Base-by-base conservation (phyloP, 2,329 filamentous ascomycete genomes). In the Penicillium fuscoglaucum region DNA sequence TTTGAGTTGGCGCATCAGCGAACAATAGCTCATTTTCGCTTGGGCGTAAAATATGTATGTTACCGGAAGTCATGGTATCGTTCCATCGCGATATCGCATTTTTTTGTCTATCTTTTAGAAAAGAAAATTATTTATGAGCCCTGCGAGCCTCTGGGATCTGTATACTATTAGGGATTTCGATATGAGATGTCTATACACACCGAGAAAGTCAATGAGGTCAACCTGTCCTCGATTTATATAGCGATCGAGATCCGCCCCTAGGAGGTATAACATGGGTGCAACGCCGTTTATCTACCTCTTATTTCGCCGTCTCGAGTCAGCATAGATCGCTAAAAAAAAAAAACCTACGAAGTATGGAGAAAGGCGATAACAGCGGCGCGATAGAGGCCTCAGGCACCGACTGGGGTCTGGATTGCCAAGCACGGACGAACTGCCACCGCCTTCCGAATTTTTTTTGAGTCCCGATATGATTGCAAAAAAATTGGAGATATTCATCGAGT, bases 391-490 rank as follows among this genome's bases (percentile, higher is more conserved):
- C 41, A 70, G 63, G 61, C 60, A 24, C 0, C 29, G 52, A 59
- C 49, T 50, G 40, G 55, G 61, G 55, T 61, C 50, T 58, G 46
- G 61, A 46, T 59, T 59, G 68, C 67, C 68, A 72, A 72, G 64
- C 58, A 63, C 60, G 63, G 68, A 61, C 61, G 66, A 72, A 73
- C 55, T 52, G 62, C 66, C 67, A 74, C 74, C 74, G 74, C 72
- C 69, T 74, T 74, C 70, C 69, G 65, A 66, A 70, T 71, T 75
- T 76, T 65, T 66, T 75, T 74, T 71, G 59, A 63, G 58, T 67
- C 66, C 66, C 52, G 47, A 64, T 63, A 66, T 62, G 65, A 64
- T 67, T 63, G 61, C 65, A 61, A 64, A 71, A 69, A 65, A 65
- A 66, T 63, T 67, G 62, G 61, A 68, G 66, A 63, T 43, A 24